Base-by-base conservation (phyloP, 1,284 basidiomycete species). In the Ustilago nuda region DNA sequence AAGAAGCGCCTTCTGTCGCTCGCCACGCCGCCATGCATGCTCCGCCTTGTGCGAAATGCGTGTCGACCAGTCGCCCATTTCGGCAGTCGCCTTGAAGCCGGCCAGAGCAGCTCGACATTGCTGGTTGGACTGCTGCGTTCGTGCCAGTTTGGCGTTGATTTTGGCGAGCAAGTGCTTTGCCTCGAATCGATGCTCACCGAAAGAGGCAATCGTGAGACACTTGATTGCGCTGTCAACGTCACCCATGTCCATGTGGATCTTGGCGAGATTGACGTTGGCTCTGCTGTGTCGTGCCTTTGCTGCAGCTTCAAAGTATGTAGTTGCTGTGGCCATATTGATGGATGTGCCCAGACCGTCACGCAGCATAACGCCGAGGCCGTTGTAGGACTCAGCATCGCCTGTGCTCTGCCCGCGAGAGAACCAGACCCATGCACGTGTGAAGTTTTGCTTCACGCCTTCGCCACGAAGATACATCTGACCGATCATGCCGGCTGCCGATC, bases 381-480 rank as follows among this genome's bases (percentile, higher is more conserved):
- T 97, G 72, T 92, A 90, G 63, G 92, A 92, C 85, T 97, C 95
- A 71, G 92, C 89, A 80, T 98, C 94, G 36, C 91, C 92, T 32
- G 74, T 73, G 30, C 74, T 72, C 39, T 84, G 91, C 0, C 94
- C 96, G 51, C 95, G 89, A 79, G 94, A 92, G 82, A 95, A 95
- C 97, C 97, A 99, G 87, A 96, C 90, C 87, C 91, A 93, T 13
- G 96, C 97, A 67, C 91, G 87, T 23, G 87, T 87, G 46, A 90
- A 89, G 86, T 98, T 93, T 75, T 89, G 89, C 81, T 91, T 91
- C 30, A 94, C 91, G 9, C 96, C 96, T 85, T 99, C 97, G 0
- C 96, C 96, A 43, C 97, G 89, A 45, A 99, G 87, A 79, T 93
- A 93, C 94, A 99, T 98, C 65, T 93, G 89, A 0, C 96, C 97